Evolutionary conservation across 495 filamentous ascomycete species (phyloP).

Genomic region (Chaetomidium leptoderma): DNA sequence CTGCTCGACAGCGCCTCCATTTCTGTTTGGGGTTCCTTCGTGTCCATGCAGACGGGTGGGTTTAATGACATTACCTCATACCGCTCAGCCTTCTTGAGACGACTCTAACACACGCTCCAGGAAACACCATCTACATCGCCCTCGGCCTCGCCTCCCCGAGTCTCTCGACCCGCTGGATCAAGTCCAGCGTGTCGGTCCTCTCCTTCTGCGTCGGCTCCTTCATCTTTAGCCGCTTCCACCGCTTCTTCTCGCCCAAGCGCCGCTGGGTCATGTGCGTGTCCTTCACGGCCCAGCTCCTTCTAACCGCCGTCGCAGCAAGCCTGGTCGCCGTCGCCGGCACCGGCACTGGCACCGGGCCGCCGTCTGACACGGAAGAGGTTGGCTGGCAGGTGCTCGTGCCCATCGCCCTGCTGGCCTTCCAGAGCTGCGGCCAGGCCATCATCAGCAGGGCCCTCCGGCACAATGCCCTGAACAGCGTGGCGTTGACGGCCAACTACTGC

Average conservation of each 20-base stretch:
- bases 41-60: slow-evolving; percentile 71
- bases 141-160: slow-evolving; percentile 57
- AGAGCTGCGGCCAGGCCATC: slow-evolving; percentile 67
- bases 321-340: slow-evolving; percentile 48
- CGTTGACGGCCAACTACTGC: slow-evolving; percentile 67
- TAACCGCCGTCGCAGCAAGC: slow-evolving; percentile 54
- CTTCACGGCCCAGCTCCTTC: slow-evolving; percentile 51
- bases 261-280: slow-evolving; percentile 62
- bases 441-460: slow-evolving; percentile 60
- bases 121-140: slow-evolving; percentile 70
- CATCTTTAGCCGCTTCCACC: slow-evolving; percentile 60
- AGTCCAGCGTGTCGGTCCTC: slow-evolving; percentile 58
- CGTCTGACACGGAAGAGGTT: slow-evolving; percentile 38
- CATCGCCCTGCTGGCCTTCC: slow-evolving; percentile 62
- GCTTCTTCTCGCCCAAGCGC: slow-evolving; percentile 47
- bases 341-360: slow-evolving; percentile 13
- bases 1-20: slow-evolving; percentile 68
- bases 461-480: slow-evolving; percentile 61
- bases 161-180: slow-evolving; percentile 58
- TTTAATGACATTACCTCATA: neutral
- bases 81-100: neutral
- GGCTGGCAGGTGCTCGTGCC: slow-evolving; percentile 58
- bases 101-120: slow-evolving; percentile 29
- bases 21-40: slow-evolving; percentile 70
- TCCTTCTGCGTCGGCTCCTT: slow-evolving; percentile 65